Base-by-base conservation (phyloP, 2,329 filamentous ascomycete genomes). In the Alternaria brassicicola region DNA sequence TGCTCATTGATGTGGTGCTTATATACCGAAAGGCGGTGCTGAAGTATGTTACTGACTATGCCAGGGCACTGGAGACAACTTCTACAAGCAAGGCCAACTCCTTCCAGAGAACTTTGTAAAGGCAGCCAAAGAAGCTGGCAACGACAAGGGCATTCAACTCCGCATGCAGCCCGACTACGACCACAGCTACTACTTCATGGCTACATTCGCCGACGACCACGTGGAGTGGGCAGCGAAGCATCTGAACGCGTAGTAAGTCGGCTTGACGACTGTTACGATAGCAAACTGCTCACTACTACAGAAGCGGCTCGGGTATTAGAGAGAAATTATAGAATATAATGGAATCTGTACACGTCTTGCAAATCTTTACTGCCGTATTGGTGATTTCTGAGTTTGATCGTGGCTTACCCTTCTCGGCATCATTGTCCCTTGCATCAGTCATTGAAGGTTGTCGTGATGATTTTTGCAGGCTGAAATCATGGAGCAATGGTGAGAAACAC, bases 111-210 rank as follows among this genome's bases (percentile, higher is more conserved):
- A 98, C 79, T 88, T 99, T 52, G 86, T 90, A 65, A 85, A 87
- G 70, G 93, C 91, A 12, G 92, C 89, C 58, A 88, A 91, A 80
- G 88, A 90, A 65, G 86, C 87, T 25, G 92, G 92, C 19, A 84
- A 92, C 51, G 80, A 83, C 60, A 83, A 86, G 58, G 91, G 90
- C 9, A 80, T 97, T 62, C 86, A 86, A 52, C 80, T 98, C 63
- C 86, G 94, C 71, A 95, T 94, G 82, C 94, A 97, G 76, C 84
- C 90, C 62, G 93, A 88, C 62, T 98, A 99, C 75, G 95, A 99
- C 78, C 95, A 99, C 81, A 96, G 92, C 62, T 99, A 99, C 82
- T 99, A 88, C 80, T 97, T 97, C 79, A 96, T 99, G 83, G 89
- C 93, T 33, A 88, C 88, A 15, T 99, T 99, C 76, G 86, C 89